These are phyloP conservation scores for Parastagonospora avenae DNA, from an alignment of 2,329 filamentous ascomycete species.

Conservation along the genomic window DNA sequence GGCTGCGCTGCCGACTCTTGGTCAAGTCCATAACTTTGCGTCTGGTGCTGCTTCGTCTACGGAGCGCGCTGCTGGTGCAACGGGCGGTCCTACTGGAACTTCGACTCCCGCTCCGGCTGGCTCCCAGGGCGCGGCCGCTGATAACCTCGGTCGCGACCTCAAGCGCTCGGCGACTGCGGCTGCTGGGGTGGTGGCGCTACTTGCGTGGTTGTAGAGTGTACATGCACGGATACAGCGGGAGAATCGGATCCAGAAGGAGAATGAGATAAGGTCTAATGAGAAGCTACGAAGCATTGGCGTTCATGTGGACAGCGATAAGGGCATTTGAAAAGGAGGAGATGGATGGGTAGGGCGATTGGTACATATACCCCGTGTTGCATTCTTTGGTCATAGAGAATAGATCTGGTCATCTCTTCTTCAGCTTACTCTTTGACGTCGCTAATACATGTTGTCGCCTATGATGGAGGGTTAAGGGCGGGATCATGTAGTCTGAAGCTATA, in stretches of 20 bases:
- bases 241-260: background rate
- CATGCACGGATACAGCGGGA: background rate
- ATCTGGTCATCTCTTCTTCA: background rate
- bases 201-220: conserved; percentile 26
- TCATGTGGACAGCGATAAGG: background rate
- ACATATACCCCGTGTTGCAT: conserved; percentile 14
- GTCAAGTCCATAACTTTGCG: conserved; percentile 44
- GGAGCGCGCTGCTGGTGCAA: conserved; percentile 1
- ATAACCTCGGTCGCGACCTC: conserved; percentile 23
- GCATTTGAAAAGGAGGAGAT: background rate
- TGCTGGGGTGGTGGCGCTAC: conserved; percentile 23
- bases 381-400: background rate
- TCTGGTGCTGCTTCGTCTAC: conserved; percentile 1
- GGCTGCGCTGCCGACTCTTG: conserved; percentile 71
- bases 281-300: background rate
- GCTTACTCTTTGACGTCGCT: too few relatives aligned
- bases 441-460: too few relatives aligned
- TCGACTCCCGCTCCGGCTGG: conserved; percentile 4
- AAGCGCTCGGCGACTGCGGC: conserved; percentile 25
- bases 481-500: too few relatives aligned
- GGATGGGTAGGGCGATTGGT: conserved; percentile 9
- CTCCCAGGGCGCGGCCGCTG: conserved; percentile 26
- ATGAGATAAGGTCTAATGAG: background rate
- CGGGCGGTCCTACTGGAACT: background rate
- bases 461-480: too few relatives aligned